Base-by-base conservation (phyloP, 2,329 filamentous ascomycete species). In the Tolypocladium paradoxum region DNA sequence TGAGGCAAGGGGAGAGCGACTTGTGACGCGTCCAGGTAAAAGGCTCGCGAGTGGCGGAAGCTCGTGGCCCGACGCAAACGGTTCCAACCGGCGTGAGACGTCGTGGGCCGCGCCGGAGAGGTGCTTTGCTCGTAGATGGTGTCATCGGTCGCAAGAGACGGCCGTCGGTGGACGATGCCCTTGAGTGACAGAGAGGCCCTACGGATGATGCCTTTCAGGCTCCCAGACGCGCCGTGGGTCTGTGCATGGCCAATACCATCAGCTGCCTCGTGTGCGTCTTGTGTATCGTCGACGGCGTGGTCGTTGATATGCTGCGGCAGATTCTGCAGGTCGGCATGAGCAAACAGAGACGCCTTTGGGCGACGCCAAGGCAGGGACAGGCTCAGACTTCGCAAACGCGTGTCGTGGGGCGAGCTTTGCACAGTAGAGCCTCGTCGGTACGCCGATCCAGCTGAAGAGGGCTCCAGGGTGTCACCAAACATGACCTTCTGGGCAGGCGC, bases 151-250 rank as follows among this genome's bases (percentile, higher is more conserved):
- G 68, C 65, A 27, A 71, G 61, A 1, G 76, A 77, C 6, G 73
- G 69, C 48, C 76, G 72, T 38, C 76, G 69, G 50, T 76, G 71
- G 8, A 79, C 75, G 34, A 82, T 74, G 34, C 74, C 75, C 60
- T 76, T 76, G 50, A 82, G 61, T 9, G 77, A 79, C 51, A 79
- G 60, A 3, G 80, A 83, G 0, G 79, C 80, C 11, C 80, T 71
- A 27, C 79, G 75, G 49, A 82, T 70, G 56, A 76, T 77, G 48
- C 75, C 73, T 62, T 75, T 78, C 53, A 82, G 63, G 48, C 68
- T 67, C 48, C 64, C 64, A 0, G 66, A 58, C 4, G 58, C 54
- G 46, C 61, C 60, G 16, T 60, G 58, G 29, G 59, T 55, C 20
- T 66, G 60, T 54, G 62, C 59, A 49, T 66, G 56, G 43, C 58